A percentile compares a stretch with the other conserved stretches of the same genome.
Conservation (phyloP, 1,284 basidiomycete species). For the Paramarasmius palmivorus region DNA sequence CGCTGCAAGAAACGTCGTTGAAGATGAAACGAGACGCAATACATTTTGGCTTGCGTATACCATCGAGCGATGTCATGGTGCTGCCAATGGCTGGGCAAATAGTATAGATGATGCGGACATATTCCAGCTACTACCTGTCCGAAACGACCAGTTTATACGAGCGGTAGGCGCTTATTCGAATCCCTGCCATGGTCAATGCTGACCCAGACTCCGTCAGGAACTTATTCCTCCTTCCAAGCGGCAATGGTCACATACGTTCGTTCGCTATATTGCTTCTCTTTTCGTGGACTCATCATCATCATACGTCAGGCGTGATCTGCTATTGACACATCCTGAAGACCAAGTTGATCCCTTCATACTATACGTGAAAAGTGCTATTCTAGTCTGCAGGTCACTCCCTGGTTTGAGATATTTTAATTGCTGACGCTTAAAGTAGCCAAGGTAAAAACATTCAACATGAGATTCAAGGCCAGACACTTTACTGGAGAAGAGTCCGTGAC, state of each 20-base stretch:
- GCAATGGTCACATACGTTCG: slow-evolving; percentile 64
- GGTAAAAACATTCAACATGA: slow-evolving; percentile 72
- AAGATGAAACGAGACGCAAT: slow-evolving; percentile 71
- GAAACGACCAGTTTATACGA: slow-evolving; percentile 57
- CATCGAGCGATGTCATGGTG: slow-evolving; percentile 63
- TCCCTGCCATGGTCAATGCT: slow-evolving; percentile 8
- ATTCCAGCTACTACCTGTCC: slow-evolving; percentile 67
- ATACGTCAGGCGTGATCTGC: slow-evolving; percentile 40
- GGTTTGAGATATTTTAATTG: neutral
- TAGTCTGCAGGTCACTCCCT: slow-evolving; percentile 46
- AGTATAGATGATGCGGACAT: slow-evolving; percentile 73
- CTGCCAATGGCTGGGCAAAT: slow-evolving; percentile 69
- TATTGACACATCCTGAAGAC: slow-evolving; percentile 58
- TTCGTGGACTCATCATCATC: neutral
- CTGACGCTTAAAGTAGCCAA: slow-evolving; percentile 34
- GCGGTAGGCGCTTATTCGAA: slow-evolving; percentile 45
- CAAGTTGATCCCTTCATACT: slow-evolving; percentile 74
- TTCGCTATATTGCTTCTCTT: neutral
- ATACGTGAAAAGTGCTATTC: slow-evolving; percentile 69
- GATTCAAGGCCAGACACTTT: slow-evolving; percentile 61
- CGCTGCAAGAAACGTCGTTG: slow-evolving; percentile 56
- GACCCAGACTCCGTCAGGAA: slow-evolving; percentile 17
- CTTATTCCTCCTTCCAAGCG: slow-evolving; percentile 56
- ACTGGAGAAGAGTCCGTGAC: slow-evolving; percentile 50
- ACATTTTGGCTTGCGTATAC: slow-evolving; percentile 65